Evolutionary conservation across 2,329 filamentous ascomycete genomes (phyloP), one percentile per base, ranked within the genome.

Genomic region (Westerdykella ornata): DNA sequence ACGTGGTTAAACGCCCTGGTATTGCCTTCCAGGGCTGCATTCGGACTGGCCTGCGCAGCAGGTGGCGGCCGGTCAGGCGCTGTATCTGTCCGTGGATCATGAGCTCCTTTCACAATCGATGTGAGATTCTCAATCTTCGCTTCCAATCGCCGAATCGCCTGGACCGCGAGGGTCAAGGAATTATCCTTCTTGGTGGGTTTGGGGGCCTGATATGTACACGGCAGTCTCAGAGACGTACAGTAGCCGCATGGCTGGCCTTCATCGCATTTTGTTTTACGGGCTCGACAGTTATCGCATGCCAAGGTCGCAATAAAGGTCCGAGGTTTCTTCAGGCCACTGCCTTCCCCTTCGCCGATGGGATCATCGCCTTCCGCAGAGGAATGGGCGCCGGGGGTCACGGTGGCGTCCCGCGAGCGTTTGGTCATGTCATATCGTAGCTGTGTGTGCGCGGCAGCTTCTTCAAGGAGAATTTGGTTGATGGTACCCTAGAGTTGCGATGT

Each of bases 231-330:
- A 12, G 63, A 58, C 47, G 69, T 71, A 58, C 74, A 77, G 37
- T 75, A 66, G 20, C 73, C 73, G 48, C 74, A 77, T 36, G 74
- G 74, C 22, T 71, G 63, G 43, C 74, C 74, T 55, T 76, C 74
- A 46, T 77, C 74, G 54, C 74, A 77, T 60, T 72, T 59, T 14
- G 73, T 75, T 59, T 77, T 77, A 51, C 74, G 73, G 37, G 71
- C 59, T 18, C 74, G 66, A 51, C 74, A 77, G 13, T 67, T 69
- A 50, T 77, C 73, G 50, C 74, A 77, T 2, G 74, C 74, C 43
- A 65, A 46, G 2, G 61, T 63, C 4, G 61, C 62, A 58, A 64
- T 62, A 47, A 63, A 63, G 5, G 54, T 56, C n/a, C 62, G 55
- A 28, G 58, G 51, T 43, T 57, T 63, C 47, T 65, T 65, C 36